Percentiles rank a stretch among this genome's conserved stretches.
These are phyloP conservation scores for Sisymbrium irio DNA, from an alignment of 345 rosid genomes.

Conservation along the genomic window DNA sequence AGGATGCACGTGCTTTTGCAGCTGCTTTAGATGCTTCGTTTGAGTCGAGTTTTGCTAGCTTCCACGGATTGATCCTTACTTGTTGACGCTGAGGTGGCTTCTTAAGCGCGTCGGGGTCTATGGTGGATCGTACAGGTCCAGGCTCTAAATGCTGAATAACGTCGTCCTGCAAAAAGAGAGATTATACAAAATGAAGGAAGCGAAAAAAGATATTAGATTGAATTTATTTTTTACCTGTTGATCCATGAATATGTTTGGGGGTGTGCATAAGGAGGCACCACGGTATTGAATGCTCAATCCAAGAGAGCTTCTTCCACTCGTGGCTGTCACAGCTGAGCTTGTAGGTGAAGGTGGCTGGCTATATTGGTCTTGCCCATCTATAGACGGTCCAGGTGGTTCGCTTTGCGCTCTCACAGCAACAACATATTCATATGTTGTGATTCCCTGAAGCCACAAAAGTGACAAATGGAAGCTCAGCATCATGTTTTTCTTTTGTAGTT, in stretches of 20 bases:
- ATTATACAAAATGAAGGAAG: not conserved
- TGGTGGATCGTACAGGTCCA: constrained; percentile 69
- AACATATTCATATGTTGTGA: constrained; percentile 90
- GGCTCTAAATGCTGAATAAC: constrained; percentile 87
- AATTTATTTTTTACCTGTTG: constrained; percentile 50
- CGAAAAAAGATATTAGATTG: not conserved
- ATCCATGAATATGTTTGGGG: constrained; percentile 97
- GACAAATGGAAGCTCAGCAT: constrained; percentile 4
- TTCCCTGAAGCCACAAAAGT: constrained; percentile 54
- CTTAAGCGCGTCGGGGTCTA: constrained; percentile 66
- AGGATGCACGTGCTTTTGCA: constrained; percentile 89
- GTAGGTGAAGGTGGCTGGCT: constrained; percentile 78
- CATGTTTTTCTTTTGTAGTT: not conserved
- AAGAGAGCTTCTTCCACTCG: constrained; percentile 86
- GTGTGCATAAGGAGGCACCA: constrained; percentile 87
- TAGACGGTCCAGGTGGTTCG: constrained; percentile 70
- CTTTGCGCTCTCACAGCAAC: constrained; percentile 89
- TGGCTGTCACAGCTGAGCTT: constrained; percentile 78
- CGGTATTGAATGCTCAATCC: constrained; percentile 79
- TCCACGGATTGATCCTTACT: constrained; percentile 91
- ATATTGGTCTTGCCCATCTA: constrained; percentile 67
- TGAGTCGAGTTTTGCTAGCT: constrained; percentile 81
- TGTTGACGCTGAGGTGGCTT: constrained; percentile 60
- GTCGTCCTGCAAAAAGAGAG: constrained; percentile 56
- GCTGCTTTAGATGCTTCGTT: constrained; percentile 76